A percentile compares a stretch with the other conserved stretches of the same genome.
Evolutionary conservation across 2,329 filamentous ascomycete species (phyloP).

Genomic region (Pochonia chlamydosporia): DNA sequence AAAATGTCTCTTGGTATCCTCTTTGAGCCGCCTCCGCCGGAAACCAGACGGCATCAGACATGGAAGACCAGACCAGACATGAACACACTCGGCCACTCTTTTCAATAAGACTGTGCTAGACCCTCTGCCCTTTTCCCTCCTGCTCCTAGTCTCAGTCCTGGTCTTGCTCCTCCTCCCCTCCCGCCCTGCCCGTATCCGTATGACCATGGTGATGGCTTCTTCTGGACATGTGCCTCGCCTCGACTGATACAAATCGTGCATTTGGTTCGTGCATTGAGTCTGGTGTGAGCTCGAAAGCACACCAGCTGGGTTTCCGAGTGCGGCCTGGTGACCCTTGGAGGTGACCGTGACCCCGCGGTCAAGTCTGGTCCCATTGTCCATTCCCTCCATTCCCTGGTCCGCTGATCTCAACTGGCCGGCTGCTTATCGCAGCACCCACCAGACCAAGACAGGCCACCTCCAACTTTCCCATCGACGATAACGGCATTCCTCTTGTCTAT

Average conservation of each 20-base stretch:
- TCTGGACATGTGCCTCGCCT: constrained; percentile 8
- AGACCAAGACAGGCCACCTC: no score
- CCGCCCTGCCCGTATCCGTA: no score
- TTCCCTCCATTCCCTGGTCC: constrained; percentile 8
- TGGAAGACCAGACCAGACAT: no score
- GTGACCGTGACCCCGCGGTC: not conserved
- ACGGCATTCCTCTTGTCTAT: not conserved
- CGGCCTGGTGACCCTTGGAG: constrained; percentile 10
- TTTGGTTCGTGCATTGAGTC: constrained; percentile 1
- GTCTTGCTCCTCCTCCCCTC: not conserved
- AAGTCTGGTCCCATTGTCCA: not conserved
- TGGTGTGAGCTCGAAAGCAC: constrained; percentile 2
- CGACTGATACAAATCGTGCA: not conserved
- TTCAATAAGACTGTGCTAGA: no score
- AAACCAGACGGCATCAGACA: no score
- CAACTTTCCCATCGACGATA: constrained; percentile 1
- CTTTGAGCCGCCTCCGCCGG: not conserved
- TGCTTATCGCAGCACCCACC: constrained; percentile 8
- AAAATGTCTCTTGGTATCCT: not conserved
- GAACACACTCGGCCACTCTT: no score
- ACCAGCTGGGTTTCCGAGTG: constrained; percentile 1
- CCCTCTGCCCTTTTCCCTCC: not conserved
- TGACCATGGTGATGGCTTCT: constrained; percentile 8
- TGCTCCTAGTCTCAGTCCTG: not conserved
- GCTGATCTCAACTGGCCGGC: constrained; percentile 9